phyloP scores from a whole-genome alignment of 2,329 filamentous ascomycete species.

The Aspergillus flavus region DNA sequence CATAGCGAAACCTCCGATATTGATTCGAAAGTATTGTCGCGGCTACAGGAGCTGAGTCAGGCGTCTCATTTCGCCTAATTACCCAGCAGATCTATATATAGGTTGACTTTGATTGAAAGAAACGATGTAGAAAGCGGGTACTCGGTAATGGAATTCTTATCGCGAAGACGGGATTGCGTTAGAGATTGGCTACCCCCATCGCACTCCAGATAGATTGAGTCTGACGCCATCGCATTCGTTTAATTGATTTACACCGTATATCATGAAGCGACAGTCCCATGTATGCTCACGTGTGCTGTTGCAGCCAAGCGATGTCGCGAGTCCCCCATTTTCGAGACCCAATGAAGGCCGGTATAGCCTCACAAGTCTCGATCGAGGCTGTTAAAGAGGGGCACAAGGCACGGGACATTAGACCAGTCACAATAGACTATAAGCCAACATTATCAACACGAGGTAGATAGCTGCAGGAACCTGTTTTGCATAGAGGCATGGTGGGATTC shows the following conservation, averaged over 20 bases:
- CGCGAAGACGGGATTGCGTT: not conserved
- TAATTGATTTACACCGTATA: not conserved
- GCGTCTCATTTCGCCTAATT: not conserved
- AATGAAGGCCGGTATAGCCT: not conserved
- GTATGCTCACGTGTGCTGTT: constrained; percentile 23
- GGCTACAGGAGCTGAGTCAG: constrained; percentile 6
- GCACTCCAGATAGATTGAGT: not conserved
- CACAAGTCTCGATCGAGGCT: not conserved
- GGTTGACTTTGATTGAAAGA: not conserved
- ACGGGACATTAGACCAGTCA: constrained; percentile 1
- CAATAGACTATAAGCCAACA: not conserved
- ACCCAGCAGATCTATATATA: not conserved
- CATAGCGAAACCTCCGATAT: not conserved
- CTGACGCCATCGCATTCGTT: not conserved
- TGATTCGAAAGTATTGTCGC: not conserved
- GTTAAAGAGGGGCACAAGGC: not conserved
- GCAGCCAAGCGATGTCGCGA: constrained; percentile 4
- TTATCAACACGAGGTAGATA: not conserved
- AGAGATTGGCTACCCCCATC: not conserved
- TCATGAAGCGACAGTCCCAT: constrained; percentile 8
- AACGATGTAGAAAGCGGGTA: not conserved
- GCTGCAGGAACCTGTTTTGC: constrained; percentile 3
- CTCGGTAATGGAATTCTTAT: constrained; percentile 1
- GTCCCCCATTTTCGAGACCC: not conserved
- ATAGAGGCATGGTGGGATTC: not conserved